These are phyloP conservation scores for Rubroshorea leprosula DNA, from an alignment of 345 rosid species.

Conservation along the genomic window DNA sequence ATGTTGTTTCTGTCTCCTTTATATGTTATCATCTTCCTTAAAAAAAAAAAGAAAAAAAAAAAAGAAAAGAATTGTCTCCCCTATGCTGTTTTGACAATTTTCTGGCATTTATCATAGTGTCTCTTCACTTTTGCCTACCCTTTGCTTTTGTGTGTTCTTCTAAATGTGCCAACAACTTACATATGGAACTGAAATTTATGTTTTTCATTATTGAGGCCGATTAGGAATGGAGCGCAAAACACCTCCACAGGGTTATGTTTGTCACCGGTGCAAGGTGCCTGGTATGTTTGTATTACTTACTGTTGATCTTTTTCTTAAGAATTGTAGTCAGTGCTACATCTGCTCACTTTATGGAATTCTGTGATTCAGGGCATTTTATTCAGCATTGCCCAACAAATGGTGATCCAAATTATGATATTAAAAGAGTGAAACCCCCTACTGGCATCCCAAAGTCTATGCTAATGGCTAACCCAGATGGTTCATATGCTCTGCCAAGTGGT, in stretches of 20 bases:
- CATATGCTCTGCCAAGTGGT: constrained; percentile 96
- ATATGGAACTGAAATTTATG: constrained; percentile 15
- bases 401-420: constrained; percentile 84
- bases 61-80: neutral
- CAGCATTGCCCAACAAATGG: constrained; percentile 99
- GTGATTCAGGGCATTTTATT: constrained; percentile 78
- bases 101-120: neutral
- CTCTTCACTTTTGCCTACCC: neutral
- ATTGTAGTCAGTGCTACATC: neutral
- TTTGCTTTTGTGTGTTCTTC: neutral
- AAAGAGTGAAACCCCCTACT: constrained; percentile 88
- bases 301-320: neutral
- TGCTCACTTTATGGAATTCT: constrained; percentile 6
- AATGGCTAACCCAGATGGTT: constrained; percentile 90
- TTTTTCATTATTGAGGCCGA: constrained; percentile 27
- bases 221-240: constrained; percentile 93
- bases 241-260: constrained; percentile 92
- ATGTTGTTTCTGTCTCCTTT: neutral
- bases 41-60: too few species aligned
- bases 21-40: too few species aligned
- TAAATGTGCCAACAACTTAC: neutral
- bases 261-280: constrained; percentile 92
- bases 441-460: constrained; percentile 99
- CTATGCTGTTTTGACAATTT: neutral
- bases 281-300: constrained; percentile 43